These are phyloP conservation scores for Trichoderma koningiopsis DNA, from an alignment of 2,329 filamentous ascomycete genomes.

Conservation along the genomic window DNA sequence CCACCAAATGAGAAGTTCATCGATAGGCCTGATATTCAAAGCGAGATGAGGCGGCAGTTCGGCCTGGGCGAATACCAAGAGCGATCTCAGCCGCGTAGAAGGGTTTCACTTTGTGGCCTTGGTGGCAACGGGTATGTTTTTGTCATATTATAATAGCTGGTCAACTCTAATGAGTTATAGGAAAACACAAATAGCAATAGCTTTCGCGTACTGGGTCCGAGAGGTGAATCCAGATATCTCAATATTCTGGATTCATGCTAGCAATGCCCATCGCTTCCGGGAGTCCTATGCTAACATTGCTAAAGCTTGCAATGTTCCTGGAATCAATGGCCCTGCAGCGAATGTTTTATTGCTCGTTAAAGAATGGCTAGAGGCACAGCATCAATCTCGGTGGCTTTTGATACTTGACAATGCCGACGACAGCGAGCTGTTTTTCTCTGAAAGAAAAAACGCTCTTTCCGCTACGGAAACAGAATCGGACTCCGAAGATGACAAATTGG, in stretches of 20 bases:
- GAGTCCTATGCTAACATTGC: conserved; percentile 35
- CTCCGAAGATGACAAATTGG: neutral
- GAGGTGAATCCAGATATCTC: conserved; percentile 31
- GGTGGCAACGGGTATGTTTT: conserved; percentile 10
- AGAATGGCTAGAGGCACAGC: conserved; percentile 34
- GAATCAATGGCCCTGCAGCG: conserved; percentile 29
- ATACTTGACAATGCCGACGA: conserved; percentile 29
- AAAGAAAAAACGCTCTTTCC: neutral
- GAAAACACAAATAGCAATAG: conserved; percentile 16
- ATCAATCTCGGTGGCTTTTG: conserved; percentile 30
- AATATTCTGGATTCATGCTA: conserved; percentile 41
- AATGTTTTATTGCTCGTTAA: conserved; percentile 34
- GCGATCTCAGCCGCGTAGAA: neutral
- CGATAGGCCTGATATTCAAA: conserved; percentile 3
- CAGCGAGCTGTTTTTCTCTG: conserved; percentile 9
- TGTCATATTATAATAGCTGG: neutral
- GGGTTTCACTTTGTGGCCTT: conserved; percentile 18
- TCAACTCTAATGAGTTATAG: neutral
- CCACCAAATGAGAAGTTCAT: conserved; percentile 25
- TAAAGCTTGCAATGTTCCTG: conserved; percentile 32
- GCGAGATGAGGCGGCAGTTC: conserved; percentile 18
- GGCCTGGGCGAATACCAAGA: neutral
- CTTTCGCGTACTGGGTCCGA: conserved; percentile 33
- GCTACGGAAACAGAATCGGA: neutral
- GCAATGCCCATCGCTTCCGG: conserved; percentile 35